These are phyloP conservation scores for Cytospora piceae DNA, from an alignment of 2,329 filamentous ascomycete genomes.

Conservation along the genomic window DNA sequence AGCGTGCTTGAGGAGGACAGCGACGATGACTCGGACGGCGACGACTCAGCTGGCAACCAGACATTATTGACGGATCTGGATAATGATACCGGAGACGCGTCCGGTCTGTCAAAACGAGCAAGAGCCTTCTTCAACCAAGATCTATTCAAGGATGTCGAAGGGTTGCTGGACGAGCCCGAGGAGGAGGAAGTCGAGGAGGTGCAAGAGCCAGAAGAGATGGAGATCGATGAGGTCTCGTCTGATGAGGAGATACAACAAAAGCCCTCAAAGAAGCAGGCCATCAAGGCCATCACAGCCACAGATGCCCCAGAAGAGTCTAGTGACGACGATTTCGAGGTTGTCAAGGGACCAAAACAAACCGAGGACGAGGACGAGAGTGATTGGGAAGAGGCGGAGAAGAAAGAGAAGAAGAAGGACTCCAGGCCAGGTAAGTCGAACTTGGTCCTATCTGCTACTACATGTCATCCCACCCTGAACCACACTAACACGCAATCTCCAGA, in stretches of 20 bases:
- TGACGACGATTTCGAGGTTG: constrained; percentile 63
- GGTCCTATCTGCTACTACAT: background rate
- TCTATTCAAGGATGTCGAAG: constrained; percentile 84
- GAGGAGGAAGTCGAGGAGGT: constrained; percentile 39
- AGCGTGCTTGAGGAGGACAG: constrained; percentile 63
- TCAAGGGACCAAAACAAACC: constrained; percentile 51
- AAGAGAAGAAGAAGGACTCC: constrained; percentile 64
- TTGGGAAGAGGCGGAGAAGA: constrained; percentile 68
- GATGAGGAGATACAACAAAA: constrained; percentile 45
- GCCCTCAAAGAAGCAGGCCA: constrained; percentile 39
- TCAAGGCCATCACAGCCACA: constrained; percentile 42
- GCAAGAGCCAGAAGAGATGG: constrained; percentile 45
- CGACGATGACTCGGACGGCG: constrained; percentile 65
- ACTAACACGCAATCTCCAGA: constrained; percentile 51
- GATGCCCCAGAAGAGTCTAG: constrained; percentile 38
- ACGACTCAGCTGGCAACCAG: constrained; percentile 48
- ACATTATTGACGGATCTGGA: constrained; percentile 67
- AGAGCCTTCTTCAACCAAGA: constrained; percentile 92
- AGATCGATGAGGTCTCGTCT: constrained; percentile 40
- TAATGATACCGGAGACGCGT: constrained; percentile 50
- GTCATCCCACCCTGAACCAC: background rate
- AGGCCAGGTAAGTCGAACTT: constrained; percentile 54
- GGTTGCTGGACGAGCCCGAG: constrained; percentile 59
- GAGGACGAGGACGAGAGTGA: constrained; percentile 44
- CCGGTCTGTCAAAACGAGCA: constrained; percentile 80